These are phyloP conservation scores for Boehmeria nivea DNA, from an alignment of 306 rosid species.

Conservation along the genomic window DNA sequence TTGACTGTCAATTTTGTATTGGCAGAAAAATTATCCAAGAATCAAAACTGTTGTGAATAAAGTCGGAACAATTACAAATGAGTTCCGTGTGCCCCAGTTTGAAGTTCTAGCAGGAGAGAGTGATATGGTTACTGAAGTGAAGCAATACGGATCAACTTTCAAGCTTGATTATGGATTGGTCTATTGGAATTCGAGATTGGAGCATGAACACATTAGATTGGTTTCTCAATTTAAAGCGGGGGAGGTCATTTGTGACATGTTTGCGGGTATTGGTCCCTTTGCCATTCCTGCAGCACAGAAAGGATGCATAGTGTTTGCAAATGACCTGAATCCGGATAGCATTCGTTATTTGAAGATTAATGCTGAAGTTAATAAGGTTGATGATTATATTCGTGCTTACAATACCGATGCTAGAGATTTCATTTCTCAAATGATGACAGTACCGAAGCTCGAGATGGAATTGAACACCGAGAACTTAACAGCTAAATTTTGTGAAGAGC, in stretches of 20 bases:
- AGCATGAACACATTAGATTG: constrained; percentile 84
- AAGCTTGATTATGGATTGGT: constrained; percentile 90
- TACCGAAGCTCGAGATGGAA: constrained; percentile 40
- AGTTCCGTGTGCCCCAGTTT: constrained; percentile 86
- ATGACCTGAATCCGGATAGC: constrained; percentile 91
- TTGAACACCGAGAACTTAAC: constrained; percentile 20
- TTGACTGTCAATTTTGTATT: constrained; percentile 10
- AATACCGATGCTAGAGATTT: constrained; percentile 89
- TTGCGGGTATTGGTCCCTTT: constrained; percentile 96
- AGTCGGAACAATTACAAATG: constrained; percentile 81
- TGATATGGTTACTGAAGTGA: constrained; percentile 83
- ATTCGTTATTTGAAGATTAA: constrained; percentile 68
- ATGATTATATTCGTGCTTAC: constrained; percentile 45
- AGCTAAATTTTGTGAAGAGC: constrained; percentile 29
- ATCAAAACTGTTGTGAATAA: constrained; percentile 86
- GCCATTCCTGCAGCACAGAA: constrained; percentile 94
- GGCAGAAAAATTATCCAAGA: constrained; percentile 92
- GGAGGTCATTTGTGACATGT: constrained; percentile 85
- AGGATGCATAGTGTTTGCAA: constrained; percentile 84
- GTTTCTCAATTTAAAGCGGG: constrained; percentile 78
- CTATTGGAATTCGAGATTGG: constrained; percentile 97
- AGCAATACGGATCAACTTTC: constrained; percentile 86
- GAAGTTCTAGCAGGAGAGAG: constrained; percentile 79
- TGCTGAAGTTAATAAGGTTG: constrained; percentile 75
- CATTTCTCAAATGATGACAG: constrained; percentile 58